phyloP scores from a whole-genome alignment of 2,329 filamentous ascomycete genomes.

The Diaporthe vaccinii region DNA sequence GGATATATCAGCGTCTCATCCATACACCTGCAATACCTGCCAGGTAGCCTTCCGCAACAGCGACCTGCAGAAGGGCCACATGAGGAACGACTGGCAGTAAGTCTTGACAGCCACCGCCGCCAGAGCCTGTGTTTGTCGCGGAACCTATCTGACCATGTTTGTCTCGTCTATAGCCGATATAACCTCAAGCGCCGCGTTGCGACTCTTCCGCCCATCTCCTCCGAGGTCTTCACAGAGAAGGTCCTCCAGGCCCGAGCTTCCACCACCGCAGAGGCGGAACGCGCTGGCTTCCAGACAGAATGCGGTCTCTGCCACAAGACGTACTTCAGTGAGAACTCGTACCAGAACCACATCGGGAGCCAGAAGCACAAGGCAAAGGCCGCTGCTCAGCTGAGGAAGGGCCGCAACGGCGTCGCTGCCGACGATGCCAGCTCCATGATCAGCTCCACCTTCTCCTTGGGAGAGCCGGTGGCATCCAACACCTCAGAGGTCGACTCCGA shows the following conservation, averaged over 20 bases:
- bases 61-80: conserved; percentile 93
- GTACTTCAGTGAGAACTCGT: conserved; percentile 97
- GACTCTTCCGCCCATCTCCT: conserved; percentile 88
- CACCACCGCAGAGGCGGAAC: conserved; percentile 86
- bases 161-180: conserved; percentile 74
- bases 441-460: conserved; percentile 92
- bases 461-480: conserved; percentile 75
- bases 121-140: not conserved
- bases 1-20: conserved; percentile 71
- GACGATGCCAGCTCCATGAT: conserved; percentile 86
- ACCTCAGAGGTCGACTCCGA: conserved; percentile 71
- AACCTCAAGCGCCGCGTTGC: conserved; percentile 96
- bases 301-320: conserved; percentile 90
- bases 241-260: conserved; percentile 91
- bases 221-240: conserved; percentile 95
- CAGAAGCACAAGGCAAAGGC: conserved; percentile 87
- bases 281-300: conserved; percentile 87
- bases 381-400: conserved; percentile 57
- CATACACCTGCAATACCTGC: conserved; percentile 98
- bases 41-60: conserved; percentile 96
- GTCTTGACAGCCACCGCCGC: conserved; percentile 53
- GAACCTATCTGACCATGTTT: conserved; percentile 37
- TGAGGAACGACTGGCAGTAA: conserved; percentile 99
- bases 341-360: conserved; percentile 90
- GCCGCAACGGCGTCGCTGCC: conserved; percentile 57